Evolutionary conservation across 2,329 filamentous ascomycete species (phyloP).

Genomic region (Trichoderma pleuroti): DNA sequence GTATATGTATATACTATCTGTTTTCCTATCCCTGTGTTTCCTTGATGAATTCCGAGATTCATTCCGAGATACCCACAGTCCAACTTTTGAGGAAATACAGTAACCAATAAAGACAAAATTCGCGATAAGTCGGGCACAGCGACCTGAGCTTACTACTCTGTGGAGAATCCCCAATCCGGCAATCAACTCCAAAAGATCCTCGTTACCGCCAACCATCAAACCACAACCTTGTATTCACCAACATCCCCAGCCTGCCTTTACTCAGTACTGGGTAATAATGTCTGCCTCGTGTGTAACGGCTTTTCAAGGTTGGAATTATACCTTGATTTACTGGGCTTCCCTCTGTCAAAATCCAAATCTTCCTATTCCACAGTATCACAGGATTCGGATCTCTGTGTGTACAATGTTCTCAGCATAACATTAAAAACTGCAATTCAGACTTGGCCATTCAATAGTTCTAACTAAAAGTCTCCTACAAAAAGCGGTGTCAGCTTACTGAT

Average conservation of each 20-base stretch:
- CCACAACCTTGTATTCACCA: not conserved
- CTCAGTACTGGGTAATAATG: not conserved
- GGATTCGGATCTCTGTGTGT: not conserved
- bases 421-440: not conserved
- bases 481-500: no score
- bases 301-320: not conserved
- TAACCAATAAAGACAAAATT: not conserved
- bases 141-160: not conserved
- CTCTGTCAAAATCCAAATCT: not conserved
- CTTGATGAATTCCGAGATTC: not conserved
- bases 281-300: not conserved
- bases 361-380: not conserved
- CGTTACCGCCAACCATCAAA: not conserved
- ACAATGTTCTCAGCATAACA: not conserved
- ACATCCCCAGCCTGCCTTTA: not conserved
- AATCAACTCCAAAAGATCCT: not conserved
- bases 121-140: no score
- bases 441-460: not conserved
- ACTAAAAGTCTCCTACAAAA: no score
- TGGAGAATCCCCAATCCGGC: not conserved
- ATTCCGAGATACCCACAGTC: not conserved
- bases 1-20: no score
- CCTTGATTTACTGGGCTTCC: not conserved
- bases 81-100: not conserved
- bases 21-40: not conserved